Evolutionary conservation across 495 filamentous ascomycete species (phyloP), one percentile per base, ranked within the genome.

Genomic region (Saxispiralis lemnorum): DNA sequence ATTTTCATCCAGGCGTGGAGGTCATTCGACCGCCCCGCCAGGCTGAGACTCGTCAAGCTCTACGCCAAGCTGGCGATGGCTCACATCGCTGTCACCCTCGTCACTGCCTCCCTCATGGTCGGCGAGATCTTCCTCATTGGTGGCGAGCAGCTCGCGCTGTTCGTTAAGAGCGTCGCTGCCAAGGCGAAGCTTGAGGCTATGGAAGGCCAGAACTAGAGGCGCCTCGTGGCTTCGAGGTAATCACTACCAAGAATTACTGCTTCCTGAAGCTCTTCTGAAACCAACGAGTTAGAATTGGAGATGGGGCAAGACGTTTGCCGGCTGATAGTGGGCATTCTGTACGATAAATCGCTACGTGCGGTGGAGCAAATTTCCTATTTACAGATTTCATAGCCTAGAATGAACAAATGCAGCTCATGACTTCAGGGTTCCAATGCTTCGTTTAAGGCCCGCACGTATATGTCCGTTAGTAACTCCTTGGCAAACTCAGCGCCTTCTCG

Each of bases 1-100:
- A 71, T 72, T 35, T 68, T 87, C 56, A 56, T 69, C 21, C 79
- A 84, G 49, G 83, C 81, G 0, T 78, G 81, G 75, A 67, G 61
- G 38, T 79, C 70, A 19, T 80, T 92, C 54, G 68, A 75, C 51
- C 67, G 72, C 51, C 61, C 69, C 43, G 74, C 76, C 40, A 74
- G 79, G 50, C 59, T 73, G 18, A 67, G 83, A 15, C 68, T 85
- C 45, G 56, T 75, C 48, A 76, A 76, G 65, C 66, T 85, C 10
- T 73, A 80, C 37, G 61, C 60, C 55, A 87, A 87, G 72, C 65
- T 78, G 35, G 43, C 73, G 17, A 65, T 64, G 7, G 65, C 77
- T 16, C 58, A 72, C 38, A 10, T 69, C 31, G 59, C 66, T 2
- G 49, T 75, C 38, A 42, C 54, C 3, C 43, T 68, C 6, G 35